Conservation (phyloP, 2,329 filamentous ascomycete species). For the Paracoccidioides brasiliensis region DNA sequence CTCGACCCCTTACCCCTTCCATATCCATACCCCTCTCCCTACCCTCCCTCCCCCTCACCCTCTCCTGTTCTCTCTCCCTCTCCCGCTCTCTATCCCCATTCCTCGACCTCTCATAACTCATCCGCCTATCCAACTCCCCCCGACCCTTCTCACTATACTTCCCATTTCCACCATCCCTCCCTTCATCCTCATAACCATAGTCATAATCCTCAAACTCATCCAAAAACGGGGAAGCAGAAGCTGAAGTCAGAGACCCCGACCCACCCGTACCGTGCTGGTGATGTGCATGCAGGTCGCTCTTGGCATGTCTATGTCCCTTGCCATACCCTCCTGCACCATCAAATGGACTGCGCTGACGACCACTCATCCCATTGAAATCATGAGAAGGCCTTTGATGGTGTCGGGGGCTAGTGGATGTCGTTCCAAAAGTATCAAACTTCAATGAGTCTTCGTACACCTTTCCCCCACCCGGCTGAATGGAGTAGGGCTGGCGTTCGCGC, state of each 20-base stretch:
- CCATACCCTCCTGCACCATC: too few relatives aligned
- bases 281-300: background rate
- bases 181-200: too few relatives aligned
- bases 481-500: slow-evolving; percentile 53
- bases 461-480: slow-evolving; percentile 44
- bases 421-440: background rate
- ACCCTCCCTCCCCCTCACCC: background rate
- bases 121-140: background rate
- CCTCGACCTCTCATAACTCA: background rate
- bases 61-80: slow-evolving; percentile 7
- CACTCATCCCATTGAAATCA: background rate
- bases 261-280: background rate
- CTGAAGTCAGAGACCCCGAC: background rate
- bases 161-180: background rate
- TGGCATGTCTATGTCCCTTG: background rate
- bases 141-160: background rate
- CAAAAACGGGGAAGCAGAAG: background rate
- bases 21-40: background rate
- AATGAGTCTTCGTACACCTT: slow-evolving; percentile 40
- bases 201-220: background rate
- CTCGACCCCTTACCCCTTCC: background rate
- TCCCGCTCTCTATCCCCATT: slow-evolving; percentile 7
- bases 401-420: background rate
- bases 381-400: background rate
- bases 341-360: background rate